Base-by-base conservation (phyloP, 208 protist genomes). In the Leishmania lainsoni region DNA sequence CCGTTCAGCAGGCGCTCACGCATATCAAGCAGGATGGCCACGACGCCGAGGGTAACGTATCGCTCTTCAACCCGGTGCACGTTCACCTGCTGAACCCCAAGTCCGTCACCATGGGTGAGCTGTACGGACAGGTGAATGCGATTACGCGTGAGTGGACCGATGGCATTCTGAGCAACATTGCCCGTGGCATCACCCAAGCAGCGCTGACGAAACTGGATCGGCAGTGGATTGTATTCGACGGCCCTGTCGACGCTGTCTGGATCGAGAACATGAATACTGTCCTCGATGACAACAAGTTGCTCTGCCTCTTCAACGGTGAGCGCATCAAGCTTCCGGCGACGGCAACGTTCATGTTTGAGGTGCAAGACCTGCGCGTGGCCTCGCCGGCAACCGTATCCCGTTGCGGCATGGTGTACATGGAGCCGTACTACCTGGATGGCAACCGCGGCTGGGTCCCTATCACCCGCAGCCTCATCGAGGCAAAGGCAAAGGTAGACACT, bases 181-280 rank as follows among this genome's bases (percentile, higher is more conserved):
- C 98, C 65, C 93, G 98, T 72, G 89, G 87, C 51, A 92, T 98
- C 72, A 96, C 95, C 69, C 87, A 90, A 52, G 87, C 93, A 29
- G 93, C 91, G 29, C 89, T 94, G 63, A 90, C 87, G 22, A 89
- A 80, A 54, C 81, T 85, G 2, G 94, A 98, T 79, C 91, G 95
- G 9, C 97, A 99, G 51, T 99, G 98, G 98, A 91, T 99, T 69
- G 90, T 99, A 59, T 99, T 99, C 84, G 99, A 99, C 91, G 99
- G 99, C n/a, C 99, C 99, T 35, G 99, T 99, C 39, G 99, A 99
- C 85, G 97, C 99, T 8, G 79, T 99, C 22, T 99, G 99, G 99
- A 99, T 99, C 93, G 99, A 99, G 86, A 99, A 99, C 84, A 98
- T 99, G 98, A 99, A 99, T 91, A 99, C 98, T 5, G 98, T 99